These are phyloP conservation scores for Spencermartinsiella europaea DNA, from an alignment of 805 yeast species.

Conservation along the genomic window DNA sequence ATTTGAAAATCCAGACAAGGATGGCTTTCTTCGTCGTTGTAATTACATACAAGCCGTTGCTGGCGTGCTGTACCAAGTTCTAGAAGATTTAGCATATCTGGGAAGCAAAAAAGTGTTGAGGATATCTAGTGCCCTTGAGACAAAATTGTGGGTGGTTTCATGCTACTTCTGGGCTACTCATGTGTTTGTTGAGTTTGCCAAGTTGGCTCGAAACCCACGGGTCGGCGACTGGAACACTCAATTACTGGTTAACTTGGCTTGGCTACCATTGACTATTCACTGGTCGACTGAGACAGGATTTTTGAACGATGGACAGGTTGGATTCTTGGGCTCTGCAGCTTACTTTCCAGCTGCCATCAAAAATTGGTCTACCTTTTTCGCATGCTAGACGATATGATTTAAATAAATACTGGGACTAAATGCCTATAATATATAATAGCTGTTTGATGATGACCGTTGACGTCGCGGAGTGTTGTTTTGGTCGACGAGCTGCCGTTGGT, in stretches of 20 bases:
- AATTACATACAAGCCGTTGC: conserved; percentile 34
- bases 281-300: conserved; percentile 37
- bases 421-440: conserved; percentile 13
- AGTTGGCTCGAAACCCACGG: conserved; percentile 16
- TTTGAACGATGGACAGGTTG: conserved; percentile 31
- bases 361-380: conserved; percentile 14
- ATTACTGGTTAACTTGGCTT: conserved; percentile 34
- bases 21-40: conserved; percentile 26
- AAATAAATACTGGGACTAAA: not conserved
- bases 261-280: conserved; percentile 39
- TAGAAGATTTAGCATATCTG: conserved; percentile 38
- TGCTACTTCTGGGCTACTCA: conserved; percentile 37
- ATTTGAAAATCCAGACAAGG: conserved; percentile 28
- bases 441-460: conserved; percentile 9
- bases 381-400: not conserved
- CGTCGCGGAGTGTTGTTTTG: not conserved
- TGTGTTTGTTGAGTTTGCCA: conserved; percentile 33
- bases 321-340: conserved; percentile 36
- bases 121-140: conserved; percentile 24
- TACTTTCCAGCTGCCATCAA: conserved; percentile 21
- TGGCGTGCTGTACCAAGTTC: conserved; percentile 34
- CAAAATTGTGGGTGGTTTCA: conserved; percentile 33
- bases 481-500: not conserved
- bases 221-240: conserved; percentile 19
- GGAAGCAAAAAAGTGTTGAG: conserved; percentile 34